phyloP scores from a whole-genome alignment of 2,329 filamentous ascomycete species.

The Diplodia seriata region DNA sequence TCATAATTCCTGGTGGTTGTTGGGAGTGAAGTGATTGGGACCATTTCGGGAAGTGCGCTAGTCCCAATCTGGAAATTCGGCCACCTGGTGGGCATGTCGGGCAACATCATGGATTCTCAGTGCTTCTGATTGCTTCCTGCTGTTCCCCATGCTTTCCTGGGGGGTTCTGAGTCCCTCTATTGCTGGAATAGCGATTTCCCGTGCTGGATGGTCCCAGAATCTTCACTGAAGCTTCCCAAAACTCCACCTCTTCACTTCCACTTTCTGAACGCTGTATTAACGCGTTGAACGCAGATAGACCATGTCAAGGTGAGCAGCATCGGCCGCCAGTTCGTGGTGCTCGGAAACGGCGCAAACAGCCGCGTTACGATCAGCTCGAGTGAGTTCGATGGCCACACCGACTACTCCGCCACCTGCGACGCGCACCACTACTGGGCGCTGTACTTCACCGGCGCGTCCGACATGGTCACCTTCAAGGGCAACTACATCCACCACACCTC shows the following conservation, averaged over 20 bases:
- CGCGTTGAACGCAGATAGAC: no score
- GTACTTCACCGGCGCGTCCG: conserved; percentile 63
- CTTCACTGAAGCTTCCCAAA: no score
- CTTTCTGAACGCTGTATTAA: neutral
- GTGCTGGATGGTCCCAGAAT: no score
- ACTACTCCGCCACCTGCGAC: conserved; percentile 65
- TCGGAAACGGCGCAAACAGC: conserved; percentile 58
- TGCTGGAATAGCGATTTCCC: no score
- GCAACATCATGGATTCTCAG: neutral
- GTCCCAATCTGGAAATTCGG: neutral
- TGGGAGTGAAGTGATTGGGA: neutral
- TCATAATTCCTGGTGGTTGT: neutral
- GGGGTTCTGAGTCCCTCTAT: no score
- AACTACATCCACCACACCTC: conserved; percentile 68
- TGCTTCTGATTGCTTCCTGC: no score
- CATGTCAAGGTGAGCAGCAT: conserved; percentile 59
- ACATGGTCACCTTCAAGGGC: conserved; percentile 64
- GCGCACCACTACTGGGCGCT: conserved; percentile 65
- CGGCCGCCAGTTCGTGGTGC: conserved; percentile 67
- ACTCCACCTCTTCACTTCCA: neutral
- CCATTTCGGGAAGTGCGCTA: neutral
- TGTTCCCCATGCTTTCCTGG: no score
- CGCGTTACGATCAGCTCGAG: conserved; percentile 65
- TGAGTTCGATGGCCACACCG: conserved; percentile 62
- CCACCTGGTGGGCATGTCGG: neutral